Percentiles rank a stretch among this genome's conserved stretches.
phyloP scores from a whole-genome alignment of 129 eudicot species.

The Chrysanthemum makinoi region DNA sequence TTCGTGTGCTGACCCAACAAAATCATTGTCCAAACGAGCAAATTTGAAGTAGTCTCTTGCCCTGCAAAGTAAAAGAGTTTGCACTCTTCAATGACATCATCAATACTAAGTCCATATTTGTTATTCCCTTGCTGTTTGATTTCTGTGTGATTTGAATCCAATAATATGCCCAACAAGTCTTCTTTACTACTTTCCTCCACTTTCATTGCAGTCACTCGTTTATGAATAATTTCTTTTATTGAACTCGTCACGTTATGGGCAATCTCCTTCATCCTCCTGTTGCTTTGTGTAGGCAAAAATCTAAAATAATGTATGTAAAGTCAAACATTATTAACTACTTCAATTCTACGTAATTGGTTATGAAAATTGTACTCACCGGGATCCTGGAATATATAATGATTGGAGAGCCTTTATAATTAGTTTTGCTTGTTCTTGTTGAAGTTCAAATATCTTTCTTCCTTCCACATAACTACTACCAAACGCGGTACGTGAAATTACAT shows the following conservation, averaged over 20 bases:
- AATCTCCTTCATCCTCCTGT: conserved; percentile 27
- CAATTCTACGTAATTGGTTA: too few relatives aligned
- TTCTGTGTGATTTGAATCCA: conserved; percentile 32
- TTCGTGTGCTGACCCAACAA: conserved; percentile 28
- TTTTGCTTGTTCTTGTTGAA: conserved; percentile 36
- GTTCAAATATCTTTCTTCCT: conserved; percentile 49
- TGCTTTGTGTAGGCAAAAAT: conserved; percentile 32
- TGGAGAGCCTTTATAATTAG: conserved; percentile 15
- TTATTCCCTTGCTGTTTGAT: conserved; percentile 24
- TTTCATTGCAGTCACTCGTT: conserved; percentile 16
- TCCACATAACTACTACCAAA: conserved; percentile 54
- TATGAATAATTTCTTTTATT: conserved; percentile 19
- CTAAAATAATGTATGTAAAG: conserved; percentile 14
- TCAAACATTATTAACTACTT: not conserved
- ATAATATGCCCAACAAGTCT: conserved; percentile 28
- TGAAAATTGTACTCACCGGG: conserved; percentile 30
- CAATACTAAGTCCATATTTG: conserved; percentile 24
- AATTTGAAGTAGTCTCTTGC: conserved; percentile 38
- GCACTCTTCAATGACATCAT: conserved; percentile 40
- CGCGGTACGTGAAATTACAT: conserved; percentile 57
- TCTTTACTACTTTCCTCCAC: conserved; percentile 10
- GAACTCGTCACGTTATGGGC: conserved; percentile 18
- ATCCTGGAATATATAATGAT: conserved; percentile 41
- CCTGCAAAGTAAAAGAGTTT: conserved; percentile 42
- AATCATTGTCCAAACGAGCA: conserved; percentile 43